Conservation (phyloP, 495 filamentous ascomycete species). For the Aspergillus bridgeri region DNA sequence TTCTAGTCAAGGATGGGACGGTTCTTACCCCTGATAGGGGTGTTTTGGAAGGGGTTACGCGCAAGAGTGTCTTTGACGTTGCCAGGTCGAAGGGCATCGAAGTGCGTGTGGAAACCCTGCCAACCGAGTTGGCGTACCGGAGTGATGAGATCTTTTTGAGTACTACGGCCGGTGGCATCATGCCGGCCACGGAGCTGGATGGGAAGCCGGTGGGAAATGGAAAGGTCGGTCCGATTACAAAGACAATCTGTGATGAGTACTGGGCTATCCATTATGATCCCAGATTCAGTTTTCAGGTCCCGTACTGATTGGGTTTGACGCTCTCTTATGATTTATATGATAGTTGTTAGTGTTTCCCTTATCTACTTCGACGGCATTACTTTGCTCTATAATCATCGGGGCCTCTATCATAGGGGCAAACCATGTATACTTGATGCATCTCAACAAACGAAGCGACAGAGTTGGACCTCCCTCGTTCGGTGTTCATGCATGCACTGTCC, state of each 20-base stretch:
- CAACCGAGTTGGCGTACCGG: conserved; percentile 23
- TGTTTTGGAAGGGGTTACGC: conserved; percentile 31
- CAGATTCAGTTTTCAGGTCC: conserved; percentile 22
- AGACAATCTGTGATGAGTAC: conserved; percentile 37
- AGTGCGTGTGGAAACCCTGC: conserved; percentile 26
- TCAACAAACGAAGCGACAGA: no score
- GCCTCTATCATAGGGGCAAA: no score
- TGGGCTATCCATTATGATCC: conserved; percentile 34
- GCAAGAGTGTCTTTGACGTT: conserved; percentile 31
- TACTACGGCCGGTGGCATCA: conserved; percentile 36
- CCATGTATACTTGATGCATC: no score
- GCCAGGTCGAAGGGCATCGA: conserved; percentile 20
- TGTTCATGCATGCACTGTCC: not conserved
- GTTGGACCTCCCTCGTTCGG: not conserved
- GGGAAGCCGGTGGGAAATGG: conserved; percentile 30
- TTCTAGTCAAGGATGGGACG: conserved; percentile 25
- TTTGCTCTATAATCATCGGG: no score
- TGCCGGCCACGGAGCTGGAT: conserved; percentile 36
- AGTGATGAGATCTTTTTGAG: conserved; percentile 36
- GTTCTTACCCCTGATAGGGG: conserved; percentile 29
- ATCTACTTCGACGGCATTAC: not conserved
- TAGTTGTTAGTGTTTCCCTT: not conserved
- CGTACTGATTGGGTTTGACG: not conserved
- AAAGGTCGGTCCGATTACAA: conserved; percentile 32
- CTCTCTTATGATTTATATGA: not conserved